Conservation (phyloP, 495 filamentous ascomycete species). For the Trichoderma asperelloides region DNA sequence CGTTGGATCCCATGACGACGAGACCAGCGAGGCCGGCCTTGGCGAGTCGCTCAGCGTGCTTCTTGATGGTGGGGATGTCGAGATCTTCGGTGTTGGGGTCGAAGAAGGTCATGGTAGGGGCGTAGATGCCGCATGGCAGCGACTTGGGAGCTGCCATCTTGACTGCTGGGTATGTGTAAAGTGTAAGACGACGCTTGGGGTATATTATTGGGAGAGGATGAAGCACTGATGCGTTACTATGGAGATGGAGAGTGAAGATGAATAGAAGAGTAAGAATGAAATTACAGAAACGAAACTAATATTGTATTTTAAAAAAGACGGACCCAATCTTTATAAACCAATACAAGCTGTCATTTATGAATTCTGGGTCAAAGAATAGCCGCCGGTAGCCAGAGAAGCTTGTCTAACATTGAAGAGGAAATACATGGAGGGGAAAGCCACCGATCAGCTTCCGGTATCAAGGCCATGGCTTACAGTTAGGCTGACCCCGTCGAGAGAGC, state of each 20-base stretch:
- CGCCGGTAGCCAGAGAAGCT: neutral
- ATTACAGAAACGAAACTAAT: constrained; percentile 12
- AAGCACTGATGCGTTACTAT: constrained; percentile 11
- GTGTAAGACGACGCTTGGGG: neutral
- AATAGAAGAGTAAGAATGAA: constrained; percentile 13
- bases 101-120: constrained; percentile 89
- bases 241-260: constrained; percentile 14
- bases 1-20: constrained; percentile 85
- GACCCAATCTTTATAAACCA: neutral
- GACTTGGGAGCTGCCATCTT: constrained; percentile 43
- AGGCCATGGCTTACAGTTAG: neutral
- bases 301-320: constrained; percentile 17
- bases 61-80: constrained; percentile 68
- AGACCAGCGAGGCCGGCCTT: constrained; percentile 73
- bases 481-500: neutral
- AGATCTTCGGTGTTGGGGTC: constrained; percentile 72
- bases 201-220: neutral
- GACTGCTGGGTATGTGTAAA: neutral
- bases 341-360: neutral
- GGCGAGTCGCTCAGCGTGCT: constrained; percentile 73
- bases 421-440: neutral
- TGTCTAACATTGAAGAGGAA: neutral
- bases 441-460: neutral
- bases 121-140: constrained; percentile 78
- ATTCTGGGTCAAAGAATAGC: neutral